Evolutionary conservation across 2,329 filamentous ascomycete species (phyloP), one percentile per base, ranked within the genome.

Genomic region (Beauveria medogensis): DNA sequence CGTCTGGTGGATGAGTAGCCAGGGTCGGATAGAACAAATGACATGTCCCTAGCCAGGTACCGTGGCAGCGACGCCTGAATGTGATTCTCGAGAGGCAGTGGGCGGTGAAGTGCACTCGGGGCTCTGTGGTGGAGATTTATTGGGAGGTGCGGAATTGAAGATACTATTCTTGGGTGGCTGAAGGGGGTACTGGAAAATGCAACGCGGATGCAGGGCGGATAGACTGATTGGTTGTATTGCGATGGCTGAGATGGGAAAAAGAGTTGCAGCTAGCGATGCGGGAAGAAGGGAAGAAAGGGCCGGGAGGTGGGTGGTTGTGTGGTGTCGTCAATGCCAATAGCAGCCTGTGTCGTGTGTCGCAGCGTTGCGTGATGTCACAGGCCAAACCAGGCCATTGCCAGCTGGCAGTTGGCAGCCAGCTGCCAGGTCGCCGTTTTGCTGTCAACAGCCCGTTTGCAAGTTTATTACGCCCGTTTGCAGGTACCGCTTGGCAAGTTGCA

Each of bases 101-200:
- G 44, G 41, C 55, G 43, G 55, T 57, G 55, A 16, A 37, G 34
- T 37, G 34, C 40, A 28, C 14, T 26, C 40, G 12, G 43, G 43
- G 22, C 5, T 34, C 9, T 14, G 37, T 28, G 46, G 46, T 51
- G 55, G 46, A 43, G 55, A 58, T 51, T 46, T 5, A 46, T 37
- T 37, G 34, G 34, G 46, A 48, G 22, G 26, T 48, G 46, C 41
- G 41, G 22, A 48, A 22, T 12, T 20, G 30, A 44, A 34, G 43
- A 57, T 48, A 7, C 20, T 57, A 50, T 57, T 50, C 55, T 48
- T 57, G 44, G 54, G 34, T 34, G 54, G 54, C 54, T 16, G 28
- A 57, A 26, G 52, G 9, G 12, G 34, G 14, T 10, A 34, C 30
- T 34, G 30, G 30, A 16, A 37, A 20, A 44, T 44, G 52, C 16